Evolutionary conservation across 345 rosid species (phyloP).

Genomic region (thale cress (Arabidopsis thaliana)): TAIR10.1 NC_003076.8:7450001-7450500

Average conservation of each 20-base stretch:
- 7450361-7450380: constrained; percentile 51
- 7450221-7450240: not conserved
- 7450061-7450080: constrained; percentile 30
- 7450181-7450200: not conserved
- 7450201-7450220: not conserved
- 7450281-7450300: constrained; percentile 87
- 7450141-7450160: constrained; percentile 77
- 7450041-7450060: not conserved
- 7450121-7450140: constrained; percentile 69
- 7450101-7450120: constrained; percentile 75
- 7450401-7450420: constrained; percentile 63
- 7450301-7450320: constrained; percentile 73
- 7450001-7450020: not conserved
- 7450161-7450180: constrained; percentile 51
- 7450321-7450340: constrained; percentile 74
- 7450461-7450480: constrained; percentile 68
- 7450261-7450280: constrained; percentile 84
- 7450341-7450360: constrained; percentile 69
- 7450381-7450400: constrained; percentile 65
- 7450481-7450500: constrained; percentile 78
- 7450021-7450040: not conserved
- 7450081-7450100: constrained; percentile 66
- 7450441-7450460: constrained; percentile 75
- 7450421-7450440: constrained; percentile 75
- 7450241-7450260: constrained; percentile 71